Evolutionary conservation across 2,329 filamentous ascomycete genomes (phyloP).

Genomic region (Cercospora sp.): DNA sequence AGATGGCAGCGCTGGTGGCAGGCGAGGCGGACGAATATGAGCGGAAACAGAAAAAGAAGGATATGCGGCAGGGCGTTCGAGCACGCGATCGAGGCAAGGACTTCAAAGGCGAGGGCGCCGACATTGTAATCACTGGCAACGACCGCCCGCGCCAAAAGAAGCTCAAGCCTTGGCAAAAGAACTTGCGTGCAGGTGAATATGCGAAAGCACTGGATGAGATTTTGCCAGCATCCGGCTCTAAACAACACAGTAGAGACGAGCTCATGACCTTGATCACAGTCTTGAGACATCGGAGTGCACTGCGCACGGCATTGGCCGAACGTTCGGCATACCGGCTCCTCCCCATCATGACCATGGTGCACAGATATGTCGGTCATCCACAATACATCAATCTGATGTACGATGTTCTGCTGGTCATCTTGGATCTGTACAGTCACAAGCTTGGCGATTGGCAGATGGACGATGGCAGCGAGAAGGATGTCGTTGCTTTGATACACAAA

Average conservation of each 20-base stretch:
- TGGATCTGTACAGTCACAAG: conserved; percentile 85
- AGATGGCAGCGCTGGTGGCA: conserved; percentile 78
- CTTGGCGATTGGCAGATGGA: conserved; percentile 53
- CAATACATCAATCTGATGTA: conserved; percentile 78
- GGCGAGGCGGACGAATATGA: conserved; percentile 80
- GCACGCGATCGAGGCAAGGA: conserved; percentile 67
- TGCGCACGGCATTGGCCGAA: conserved; percentile 75
- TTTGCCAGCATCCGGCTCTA: conserved; percentile 46
- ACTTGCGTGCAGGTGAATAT: conserved; percentile 77
- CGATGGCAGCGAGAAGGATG: conserved; percentile 34
- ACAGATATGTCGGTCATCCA: conserved; percentile 77
- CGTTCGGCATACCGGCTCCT: conserved; percentile 79
- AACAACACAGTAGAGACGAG: conserved; percentile 38
- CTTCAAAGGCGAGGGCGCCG: conserved; percentile 77
- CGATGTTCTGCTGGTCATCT: conserved; percentile 76
- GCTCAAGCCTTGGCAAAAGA: conserved; percentile 74
- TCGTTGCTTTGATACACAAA: conserved; percentile 62
- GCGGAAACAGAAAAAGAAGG: conserved; percentile 64
- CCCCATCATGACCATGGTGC: conserved; percentile 81
- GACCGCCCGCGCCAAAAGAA: conserved; percentile 64
- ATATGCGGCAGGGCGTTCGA: conserved; percentile 61
- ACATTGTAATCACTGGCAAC: conserved; percentile 82
- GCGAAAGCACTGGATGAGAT: conserved; percentile 76
- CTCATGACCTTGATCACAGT: conserved; percentile 78
- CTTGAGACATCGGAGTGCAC: conserved; percentile 81